Percentiles rank a stretch among this genome's conserved stretches.
Conservation (phyloP, 139 green algal species). For the Trebouxia sp. region DNA sequence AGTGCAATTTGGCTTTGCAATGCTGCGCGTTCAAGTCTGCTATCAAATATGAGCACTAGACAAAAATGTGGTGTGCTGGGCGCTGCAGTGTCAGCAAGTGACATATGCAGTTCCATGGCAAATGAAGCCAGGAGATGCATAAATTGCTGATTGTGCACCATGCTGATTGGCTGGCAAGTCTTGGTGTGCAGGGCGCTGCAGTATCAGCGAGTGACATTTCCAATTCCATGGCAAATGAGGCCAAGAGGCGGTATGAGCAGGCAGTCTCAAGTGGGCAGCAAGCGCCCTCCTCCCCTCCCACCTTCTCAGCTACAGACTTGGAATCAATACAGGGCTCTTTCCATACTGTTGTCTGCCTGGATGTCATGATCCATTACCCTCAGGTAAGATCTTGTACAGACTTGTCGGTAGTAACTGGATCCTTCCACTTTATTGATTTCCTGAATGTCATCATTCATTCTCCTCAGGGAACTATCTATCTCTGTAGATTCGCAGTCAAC, state of each 20-base stretch:
- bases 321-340: slow-evolving; percentile 84
- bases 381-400: slow-evolving; percentile 38
- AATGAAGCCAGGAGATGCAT: slow-evolving; percentile 71
- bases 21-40: too few relatives aligned
- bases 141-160: too few relatives aligned
- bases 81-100: slow-evolving; percentile 44
- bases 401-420: background rate
- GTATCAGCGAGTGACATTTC: slow-evolving; percentile 84
- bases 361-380: slow-evolving; percentile 99
- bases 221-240: slow-evolving; percentile 81
- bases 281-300: slow-evolving; percentile 54
- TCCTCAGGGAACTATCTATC: background rate
- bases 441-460: background rate
- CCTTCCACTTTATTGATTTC: background rate
- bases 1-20: too few relatives aligned
- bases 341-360: slow-evolving; percentile 95
- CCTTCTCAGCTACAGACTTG: slow-evolving; percentile 90
- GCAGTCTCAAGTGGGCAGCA: slow-evolving; percentile 44
- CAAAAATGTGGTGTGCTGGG: too few relatives aligned
- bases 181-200: slow-evolving; percentile 29
- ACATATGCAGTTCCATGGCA: slow-evolving; percentile 92
- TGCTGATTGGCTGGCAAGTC: too few relatives aligned
- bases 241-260: slow-evolving; percentile 52
- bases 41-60: too few relatives aligned
- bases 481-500: slow-evolving; percentile 86